phyloP scores from a whole-genome alignment of 2,329 filamentous ascomycete species.

The Fusarium algeriense region DNA sequence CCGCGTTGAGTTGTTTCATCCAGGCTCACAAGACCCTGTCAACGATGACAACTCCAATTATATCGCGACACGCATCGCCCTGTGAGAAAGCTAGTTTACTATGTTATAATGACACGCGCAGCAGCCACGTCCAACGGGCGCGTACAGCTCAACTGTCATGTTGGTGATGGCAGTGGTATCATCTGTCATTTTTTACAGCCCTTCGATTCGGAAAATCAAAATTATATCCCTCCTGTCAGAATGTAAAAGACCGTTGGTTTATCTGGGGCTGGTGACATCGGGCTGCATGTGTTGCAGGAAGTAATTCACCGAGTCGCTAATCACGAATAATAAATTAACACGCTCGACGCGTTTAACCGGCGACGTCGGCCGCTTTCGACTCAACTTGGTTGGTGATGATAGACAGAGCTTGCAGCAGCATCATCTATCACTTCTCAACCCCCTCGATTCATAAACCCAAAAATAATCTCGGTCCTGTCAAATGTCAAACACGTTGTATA shows the following conservation, averaged over 20 bases:
- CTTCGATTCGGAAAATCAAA: neutral
- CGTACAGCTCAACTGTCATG: neutral
- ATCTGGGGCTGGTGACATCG: neutral
- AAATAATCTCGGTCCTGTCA: neutral
- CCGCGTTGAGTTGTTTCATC: neutral
- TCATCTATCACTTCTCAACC: neutral
- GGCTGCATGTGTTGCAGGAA: no score
- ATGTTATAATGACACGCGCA: accelerated
- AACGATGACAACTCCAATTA: neutral
- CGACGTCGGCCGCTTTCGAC: neutral
- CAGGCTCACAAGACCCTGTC: neutral
- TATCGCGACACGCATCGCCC: neutral
- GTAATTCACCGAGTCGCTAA: no score
- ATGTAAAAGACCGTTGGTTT: neutral
- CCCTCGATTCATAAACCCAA: neutral
- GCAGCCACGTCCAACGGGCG: neutral
- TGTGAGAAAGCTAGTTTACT: neutral
- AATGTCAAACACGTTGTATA: neutral
- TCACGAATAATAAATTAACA: no score
- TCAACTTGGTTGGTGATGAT: neutral
- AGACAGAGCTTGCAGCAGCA: neutral
- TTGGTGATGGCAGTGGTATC: neutral
- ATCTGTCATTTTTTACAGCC: neutral
- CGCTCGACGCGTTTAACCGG: no score
- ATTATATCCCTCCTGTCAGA: neutral